Conservation (phyloP, 192 early-diverging fungal genomes). For the Geosiphon pyriformis region DNA sequence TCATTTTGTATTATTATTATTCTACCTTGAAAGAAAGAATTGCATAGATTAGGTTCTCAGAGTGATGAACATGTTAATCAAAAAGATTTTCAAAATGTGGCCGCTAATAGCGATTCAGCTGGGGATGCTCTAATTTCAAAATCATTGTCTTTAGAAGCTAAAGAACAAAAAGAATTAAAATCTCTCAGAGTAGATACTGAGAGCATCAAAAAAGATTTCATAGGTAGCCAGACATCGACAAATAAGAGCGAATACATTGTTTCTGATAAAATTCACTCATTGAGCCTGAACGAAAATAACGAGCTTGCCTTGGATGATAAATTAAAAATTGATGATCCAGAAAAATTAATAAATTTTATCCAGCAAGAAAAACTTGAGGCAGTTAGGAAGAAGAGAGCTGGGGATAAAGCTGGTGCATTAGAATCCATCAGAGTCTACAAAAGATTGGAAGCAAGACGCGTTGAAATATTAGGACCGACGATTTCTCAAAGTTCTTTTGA, state of each 20-base stretch:
- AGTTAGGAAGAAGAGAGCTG: slow-evolving; percentile 38
- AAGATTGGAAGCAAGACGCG: slow-evolving; percentile 30
- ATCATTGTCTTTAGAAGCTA: no score
- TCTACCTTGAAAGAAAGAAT: slow-evolving; percentile 24
- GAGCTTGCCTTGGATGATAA: slow-evolving; percentile 13
- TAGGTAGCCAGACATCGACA: no score
- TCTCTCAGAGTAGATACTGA: no score
- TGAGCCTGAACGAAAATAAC: background rate
- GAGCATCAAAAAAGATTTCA: no score
- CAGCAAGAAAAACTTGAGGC: slow-evolving; percentile 48
- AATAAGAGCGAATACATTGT: no score
- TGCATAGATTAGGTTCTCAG: slow-evolving; percentile 32
- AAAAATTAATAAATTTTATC: slow-evolving; percentile 35
- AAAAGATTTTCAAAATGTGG: background rate
- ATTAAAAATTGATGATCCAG: slow-evolving; percentile 32
- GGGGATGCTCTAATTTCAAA: no score
- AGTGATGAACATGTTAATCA: slow-evolving; percentile 15
- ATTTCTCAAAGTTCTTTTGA: slow-evolving; percentile 15
- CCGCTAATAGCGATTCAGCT: no score
- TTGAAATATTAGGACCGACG: background rate
- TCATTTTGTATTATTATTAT: background rate
- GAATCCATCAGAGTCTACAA: slow-evolving; percentile 40
- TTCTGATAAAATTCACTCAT: no score
- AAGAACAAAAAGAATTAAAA: no score
- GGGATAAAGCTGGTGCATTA: slow-evolving; percentile 40